Conservation (phyloP, 2,329 filamentous ascomycete species). For the Colletotrichum acutatum region DNA sequence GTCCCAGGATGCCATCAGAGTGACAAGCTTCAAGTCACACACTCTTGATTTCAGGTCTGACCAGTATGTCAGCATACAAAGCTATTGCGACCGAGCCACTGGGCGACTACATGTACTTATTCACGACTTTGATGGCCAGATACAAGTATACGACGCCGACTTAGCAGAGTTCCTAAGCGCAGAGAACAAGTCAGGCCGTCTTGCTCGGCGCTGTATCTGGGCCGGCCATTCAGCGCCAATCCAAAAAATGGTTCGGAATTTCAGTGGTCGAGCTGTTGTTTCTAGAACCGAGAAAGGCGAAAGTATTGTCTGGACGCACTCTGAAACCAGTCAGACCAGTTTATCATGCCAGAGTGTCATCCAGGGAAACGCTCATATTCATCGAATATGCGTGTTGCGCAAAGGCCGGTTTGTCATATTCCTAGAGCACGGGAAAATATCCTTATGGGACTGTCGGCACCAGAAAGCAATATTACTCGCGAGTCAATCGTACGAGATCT, state of each 20-base stretch:
- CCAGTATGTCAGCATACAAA: conserved; percentile 74
- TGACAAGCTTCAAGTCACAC: conserved; percentile 77
- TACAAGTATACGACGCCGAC: conserved; percentile 83
- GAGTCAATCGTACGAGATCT: conserved; percentile 66
- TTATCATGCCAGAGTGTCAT: conserved; percentile 77
- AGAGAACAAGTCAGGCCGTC: conserved; percentile 66
- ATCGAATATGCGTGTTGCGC: conserved; percentile 81
- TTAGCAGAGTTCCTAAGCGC: conserved; percentile 86
- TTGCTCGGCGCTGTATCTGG: conserved; percentile 76
- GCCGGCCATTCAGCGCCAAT: conserved; percentile 85
- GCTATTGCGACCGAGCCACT: conserved; percentile 74
- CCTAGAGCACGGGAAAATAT: conserved; percentile 75
- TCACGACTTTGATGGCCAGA: conserved; percentile 86
- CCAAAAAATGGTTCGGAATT: conserved; percentile 88
- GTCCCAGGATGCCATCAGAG: conserved; percentile 81
- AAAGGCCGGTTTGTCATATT: conserved; percentile 86
- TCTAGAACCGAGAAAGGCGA: conserved; percentile 84
- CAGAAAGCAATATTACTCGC: conserved; percentile 69
- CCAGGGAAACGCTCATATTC: conserved; percentile 75
- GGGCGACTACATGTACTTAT: conserved; percentile 78
- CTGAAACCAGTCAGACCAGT: conserved; percentile 60
- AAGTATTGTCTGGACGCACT: conserved; percentile 85
- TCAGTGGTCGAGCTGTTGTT: conserved; percentile 81
- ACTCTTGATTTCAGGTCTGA: conserved; percentile 57
- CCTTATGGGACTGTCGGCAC: conserved; percentile 82